Percentiles rank a stretch among this genome's conserved stretches.
These are phyloP conservation scores for Cytospora leucostoma DNA, from an alignment of 2,329 filamentous ascomycete genomes.

Conservation along the genomic window DNA sequence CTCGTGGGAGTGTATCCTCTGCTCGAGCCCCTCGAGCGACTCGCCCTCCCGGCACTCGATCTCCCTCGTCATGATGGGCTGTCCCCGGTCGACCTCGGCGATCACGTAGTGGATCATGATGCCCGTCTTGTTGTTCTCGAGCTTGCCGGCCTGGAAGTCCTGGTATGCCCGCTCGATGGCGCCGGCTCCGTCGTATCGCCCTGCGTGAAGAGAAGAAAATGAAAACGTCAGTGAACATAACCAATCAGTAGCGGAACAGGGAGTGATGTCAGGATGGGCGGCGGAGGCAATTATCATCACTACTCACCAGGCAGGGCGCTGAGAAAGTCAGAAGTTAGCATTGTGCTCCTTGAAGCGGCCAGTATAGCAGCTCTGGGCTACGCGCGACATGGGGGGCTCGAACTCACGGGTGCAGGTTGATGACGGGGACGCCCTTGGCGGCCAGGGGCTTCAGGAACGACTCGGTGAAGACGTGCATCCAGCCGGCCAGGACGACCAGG, in stretches of 20 bases:
- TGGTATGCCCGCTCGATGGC: slow-evolving; percentile 79
- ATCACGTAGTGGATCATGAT: slow-evolving; percentile 91
- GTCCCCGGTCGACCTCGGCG: slow-evolving; percentile 76
- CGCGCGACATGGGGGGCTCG: too few relatives aligned
- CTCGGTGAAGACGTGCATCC: slow-evolving; percentile 79
- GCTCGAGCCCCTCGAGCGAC: slow-evolving; percentile 64
- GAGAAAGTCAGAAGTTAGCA: background rate
- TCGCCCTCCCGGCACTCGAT: slow-evolving; percentile 67
- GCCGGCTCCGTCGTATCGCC: slow-evolving; percentile 73
- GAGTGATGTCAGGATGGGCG: background rate
- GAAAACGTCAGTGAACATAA: background rate
- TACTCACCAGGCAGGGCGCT: slow-evolving; percentile 60
- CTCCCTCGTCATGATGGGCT: slow-evolving; percentile 70
- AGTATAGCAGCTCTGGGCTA: too few relatives aligned
- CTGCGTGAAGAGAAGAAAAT: slow-evolving; percentile 38
- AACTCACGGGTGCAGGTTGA: slow-evolving; percentile 72
- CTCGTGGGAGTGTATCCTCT: slow-evolving; percentile 74
- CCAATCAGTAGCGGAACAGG: background rate
- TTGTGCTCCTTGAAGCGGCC: too few relatives aligned
- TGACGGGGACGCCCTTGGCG: slow-evolving; percentile 63
- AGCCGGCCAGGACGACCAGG: slow-evolving; percentile 79
- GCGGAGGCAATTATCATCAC: background rate
- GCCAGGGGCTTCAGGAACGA: slow-evolving; percentile 71
- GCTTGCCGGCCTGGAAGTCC: slow-evolving; percentile 65
- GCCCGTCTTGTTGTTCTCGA: slow-evolving; percentile 71